Percentiles rank a stretch among this genome's conserved stretches.
Conservation (phyloP, 2,329 filamentous ascomycete genomes). For the Alternaria incomplexa region DNA sequence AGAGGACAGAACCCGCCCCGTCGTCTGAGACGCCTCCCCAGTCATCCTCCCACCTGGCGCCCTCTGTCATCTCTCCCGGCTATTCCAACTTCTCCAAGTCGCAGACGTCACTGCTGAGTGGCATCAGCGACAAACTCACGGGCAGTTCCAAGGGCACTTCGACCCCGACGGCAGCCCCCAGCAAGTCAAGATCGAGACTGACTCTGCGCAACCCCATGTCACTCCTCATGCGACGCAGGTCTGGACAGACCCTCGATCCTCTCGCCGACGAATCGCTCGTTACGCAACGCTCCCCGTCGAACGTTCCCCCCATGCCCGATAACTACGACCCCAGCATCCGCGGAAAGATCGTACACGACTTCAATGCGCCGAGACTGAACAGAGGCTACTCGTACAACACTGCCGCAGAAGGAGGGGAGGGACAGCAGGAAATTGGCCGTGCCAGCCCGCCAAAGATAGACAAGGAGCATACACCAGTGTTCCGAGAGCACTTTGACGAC, state of each 20-base stretch:
- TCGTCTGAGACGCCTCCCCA: constrained; percentile 24
- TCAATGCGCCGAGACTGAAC: constrained; percentile 64
- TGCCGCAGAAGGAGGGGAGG: constrained; percentile 28
- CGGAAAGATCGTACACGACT: constrained; percentile 69
- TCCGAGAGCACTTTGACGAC: constrained; percentile 67
- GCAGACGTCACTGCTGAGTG: constrained; percentile 41
- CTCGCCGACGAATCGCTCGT: constrained; percentile 59
- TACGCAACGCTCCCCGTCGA: constrained; percentile 53
- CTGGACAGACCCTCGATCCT: constrained; percentile 57
- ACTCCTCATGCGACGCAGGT: constrained; percentile 63
- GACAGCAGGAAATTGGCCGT: constrained; percentile 27
- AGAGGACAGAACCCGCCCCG: constrained; percentile 24
- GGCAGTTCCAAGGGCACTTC: constrained; percentile 28
- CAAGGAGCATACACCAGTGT: constrained; percentile 62
- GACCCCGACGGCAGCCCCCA: constrained; percentile 24
- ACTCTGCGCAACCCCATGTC: constrained; percentile 68
- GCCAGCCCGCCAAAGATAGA: constrained; percentile 46
- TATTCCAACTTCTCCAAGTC: constrained; percentile 41
- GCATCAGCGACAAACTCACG: constrained; percentile 40
- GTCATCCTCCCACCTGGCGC: constrained; percentile 28
- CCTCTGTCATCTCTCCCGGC: constrained; percentile 30
- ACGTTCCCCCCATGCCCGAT: constrained; percentile 60
- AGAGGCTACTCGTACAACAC: constrained; percentile 48
- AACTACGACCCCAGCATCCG: constrained; percentile 69
- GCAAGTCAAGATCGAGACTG: constrained; percentile 57